phyloP scores from a whole-genome alignment of 1,139 yeast genomes.

The Magnusiomyces ingens region DNA sequence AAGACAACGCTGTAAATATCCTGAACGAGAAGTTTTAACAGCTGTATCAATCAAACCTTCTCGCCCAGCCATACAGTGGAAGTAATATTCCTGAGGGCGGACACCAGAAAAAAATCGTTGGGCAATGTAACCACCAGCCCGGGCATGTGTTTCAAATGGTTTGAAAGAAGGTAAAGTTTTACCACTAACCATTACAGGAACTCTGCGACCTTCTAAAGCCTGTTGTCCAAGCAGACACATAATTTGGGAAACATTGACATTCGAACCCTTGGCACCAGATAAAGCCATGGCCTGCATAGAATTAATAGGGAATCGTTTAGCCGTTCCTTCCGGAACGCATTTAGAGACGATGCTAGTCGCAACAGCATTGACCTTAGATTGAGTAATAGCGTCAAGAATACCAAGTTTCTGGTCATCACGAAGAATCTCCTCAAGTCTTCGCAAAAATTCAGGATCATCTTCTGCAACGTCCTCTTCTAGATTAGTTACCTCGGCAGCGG shows the following conservation, averaged over 20 bases:
- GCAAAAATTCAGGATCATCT: slow-evolving; percentile 69
- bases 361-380: slow-evolving; percentile 84
- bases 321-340: slow-evolving; percentile 95
- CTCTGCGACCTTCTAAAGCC: slow-evolving; percentile 98
- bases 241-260: slow-evolving; percentile 96
- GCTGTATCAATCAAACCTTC: slow-evolving; percentile 99
- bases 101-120: slow-evolving; percentile 98
- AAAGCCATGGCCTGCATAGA: slow-evolving; percentile 99
- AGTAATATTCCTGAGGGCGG: slow-evolving; percentile 97
- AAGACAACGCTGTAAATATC: slow-evolving; percentile 96
- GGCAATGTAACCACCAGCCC: slow-evolving; percentile 98
- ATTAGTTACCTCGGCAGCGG: slow-evolving; percentile 93
- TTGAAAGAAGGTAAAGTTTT: slow-evolving; percentile 94
- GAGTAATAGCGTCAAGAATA: slow-evolving; percentile 91
- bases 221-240: slow-evolving; percentile 99
- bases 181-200: slow-evolving; percentile 98
- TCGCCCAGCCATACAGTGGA: slow-evolving; percentile 99
- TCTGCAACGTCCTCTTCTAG: slow-evolving; percentile 50
- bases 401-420: slow-evolving; percentile 92
- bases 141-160: slow-evolving; percentile 93
- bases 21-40: slow-evolving; percentile 96
- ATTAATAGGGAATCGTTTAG: slow-evolving; percentile 91
- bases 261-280: slow-evolving; percentile 98
- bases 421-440: slow-evolving; percentile 86
- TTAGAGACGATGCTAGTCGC: slow-evolving; percentile 88